These are phyloP conservation scores for Xylariaceae sp. DNA, from an alignment of 2,329 filamentous ascomycete genomes.

Conservation along the genomic window DNA sequence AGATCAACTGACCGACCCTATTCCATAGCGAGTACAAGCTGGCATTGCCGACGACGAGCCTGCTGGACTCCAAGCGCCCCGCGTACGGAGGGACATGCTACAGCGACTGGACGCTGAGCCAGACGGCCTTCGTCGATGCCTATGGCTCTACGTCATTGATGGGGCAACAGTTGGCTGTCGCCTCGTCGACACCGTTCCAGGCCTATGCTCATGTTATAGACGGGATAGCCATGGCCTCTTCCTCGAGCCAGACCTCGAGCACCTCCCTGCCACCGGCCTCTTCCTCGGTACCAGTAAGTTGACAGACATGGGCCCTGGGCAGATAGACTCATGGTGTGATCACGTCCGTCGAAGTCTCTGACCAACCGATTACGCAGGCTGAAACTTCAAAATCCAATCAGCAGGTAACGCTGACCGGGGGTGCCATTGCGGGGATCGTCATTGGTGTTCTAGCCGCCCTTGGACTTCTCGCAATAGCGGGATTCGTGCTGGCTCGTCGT, in stretches of 20 bases:
- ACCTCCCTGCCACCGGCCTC: too few relatives aligned
- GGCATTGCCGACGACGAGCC: constrained; percentile 4
- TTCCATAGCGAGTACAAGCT: constrained; percentile 7
- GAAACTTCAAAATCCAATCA: not conserved
- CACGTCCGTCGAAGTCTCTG: not conserved
- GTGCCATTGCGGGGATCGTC: not conserved
- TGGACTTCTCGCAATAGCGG: not conserved
- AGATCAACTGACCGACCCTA: constrained; percentile 7
- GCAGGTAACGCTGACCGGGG: not conserved
- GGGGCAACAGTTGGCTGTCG: constrained; percentile 5
- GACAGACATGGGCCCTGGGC: too few relatives aligned
- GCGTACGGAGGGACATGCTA: constrained; percentile 23
- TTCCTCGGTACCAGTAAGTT: not conserved
- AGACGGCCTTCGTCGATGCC: constrained; percentile 9
- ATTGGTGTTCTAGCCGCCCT: not conserved
- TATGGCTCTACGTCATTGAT: constrained; percentile 10
- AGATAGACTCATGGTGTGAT: too few relatives aligned
- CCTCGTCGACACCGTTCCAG: constrained; percentile 10
- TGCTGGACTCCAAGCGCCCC: constrained; percentile 18
- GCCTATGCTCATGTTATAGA: constrained; percentile 21
- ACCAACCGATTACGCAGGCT: not conserved
- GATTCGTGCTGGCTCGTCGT: not conserved
- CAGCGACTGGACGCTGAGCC: constrained; percentile 15
- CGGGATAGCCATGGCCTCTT: constrained; percentile 10
- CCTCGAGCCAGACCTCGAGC: not conserved